Conservation (phyloP, 2,329 filamentous ascomycete genomes). For the Colletotrichum sp. region DNA sequence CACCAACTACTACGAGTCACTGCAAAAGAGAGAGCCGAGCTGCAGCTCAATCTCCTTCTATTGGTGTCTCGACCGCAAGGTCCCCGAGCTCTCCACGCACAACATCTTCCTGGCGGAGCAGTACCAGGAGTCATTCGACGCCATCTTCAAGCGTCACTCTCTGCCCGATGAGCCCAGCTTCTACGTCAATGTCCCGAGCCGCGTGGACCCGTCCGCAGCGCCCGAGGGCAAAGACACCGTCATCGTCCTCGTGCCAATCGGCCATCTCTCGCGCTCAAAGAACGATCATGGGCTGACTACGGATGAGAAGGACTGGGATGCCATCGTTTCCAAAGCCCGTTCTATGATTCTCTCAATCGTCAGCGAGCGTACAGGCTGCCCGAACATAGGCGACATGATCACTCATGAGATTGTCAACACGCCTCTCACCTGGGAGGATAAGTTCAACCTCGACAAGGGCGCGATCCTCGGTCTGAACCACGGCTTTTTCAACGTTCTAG, state of each 20-base stretch:
- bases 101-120: slow-evolving; percentile 81
- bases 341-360: slow-evolving; percentile 66
- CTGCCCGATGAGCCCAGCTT: slow-evolving; percentile 75
- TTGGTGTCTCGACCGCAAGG: slow-evolving; percentile 67
- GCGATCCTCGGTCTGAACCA: slow-evolving; percentile 76
- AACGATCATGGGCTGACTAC: slow-evolving; percentile 33
- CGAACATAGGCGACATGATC: slow-evolving; percentile 51
- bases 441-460: slow-evolving; percentile 77
- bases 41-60: slow-evolving; percentile 81
- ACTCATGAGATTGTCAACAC: slow-evolving; percentile 70
- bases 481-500: slow-evolving; percentile 75
- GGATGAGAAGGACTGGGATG: slow-evolving; percentile 62
- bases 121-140: slow-evolving; percentile 76
- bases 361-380: slow-evolving; percentile 61
- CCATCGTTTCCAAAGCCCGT: slow-evolving; percentile 64
- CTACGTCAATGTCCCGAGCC: slow-evolving; percentile 78
- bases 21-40: slow-evolving; percentile 59
- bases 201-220: slow-evolving; percentile 71
- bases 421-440: slow-evolving; percentile 66
- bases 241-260: slow-evolving; percentile 75
- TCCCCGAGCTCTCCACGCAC: slow-evolving; percentile 71
- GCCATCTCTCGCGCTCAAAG: slow-evolving; percentile 63
- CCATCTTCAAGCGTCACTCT: slow-evolving; percentile 73
- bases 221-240: slow-evolving; percentile 69
- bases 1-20: slow-evolving; percentile 37